phyloP scores from a whole-genome alignment of 148 eudicot genomes.

The Silene uniflora region DNA sequence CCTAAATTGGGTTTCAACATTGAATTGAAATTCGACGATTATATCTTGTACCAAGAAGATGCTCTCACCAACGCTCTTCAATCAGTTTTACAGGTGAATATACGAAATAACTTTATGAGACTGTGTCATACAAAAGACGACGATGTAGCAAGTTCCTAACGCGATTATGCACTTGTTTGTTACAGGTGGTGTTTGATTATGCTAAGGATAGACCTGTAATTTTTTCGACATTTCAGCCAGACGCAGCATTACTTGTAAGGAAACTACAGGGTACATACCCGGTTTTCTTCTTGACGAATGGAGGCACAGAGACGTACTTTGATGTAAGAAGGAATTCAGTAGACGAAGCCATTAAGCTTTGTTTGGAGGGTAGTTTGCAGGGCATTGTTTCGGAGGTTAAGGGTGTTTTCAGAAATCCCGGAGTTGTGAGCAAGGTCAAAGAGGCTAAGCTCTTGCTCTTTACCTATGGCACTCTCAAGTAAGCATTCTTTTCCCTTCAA shows the following conservation, averaged over 20 bases:
- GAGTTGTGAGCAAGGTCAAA: conserved; percentile 58
- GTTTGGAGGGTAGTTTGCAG: conserved; percentile 68
- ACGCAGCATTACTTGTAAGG: conserved; percentile 61
- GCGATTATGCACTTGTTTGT: not conserved
- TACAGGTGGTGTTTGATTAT: conserved; percentile 50
- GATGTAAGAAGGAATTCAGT: conserved; percentile 72
- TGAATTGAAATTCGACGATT: conserved; percentile 78
- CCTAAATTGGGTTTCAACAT: conserved; percentile 79
- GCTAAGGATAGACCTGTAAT: conserved; percentile 67
- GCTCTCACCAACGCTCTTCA: conserved; percentile 45
- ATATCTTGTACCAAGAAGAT: conserved; percentile 54
- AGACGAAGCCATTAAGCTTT: conserved; percentile 72
- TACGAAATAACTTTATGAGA: not conserved
- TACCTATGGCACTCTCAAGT: conserved; percentile 71
- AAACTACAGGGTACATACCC: conserved; percentile 73
- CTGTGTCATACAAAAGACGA: no score
- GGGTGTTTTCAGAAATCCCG: conserved; percentile 73
- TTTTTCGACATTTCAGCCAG: conserved; percentile 84
- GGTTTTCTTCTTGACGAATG: conserved; percentile 80
- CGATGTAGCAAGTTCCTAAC: not conserved
- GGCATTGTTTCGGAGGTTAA: conserved; percentile 88
- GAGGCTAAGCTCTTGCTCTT: conserved; percentile 61
- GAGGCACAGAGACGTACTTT: conserved; percentile 55
- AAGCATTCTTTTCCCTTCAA: no score
- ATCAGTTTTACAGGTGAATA: conserved; percentile 41